Base-by-base conservation (phyloP, 2,329 filamentous ascomycete genomes). In the Aspergillus floridensis region DNA sequence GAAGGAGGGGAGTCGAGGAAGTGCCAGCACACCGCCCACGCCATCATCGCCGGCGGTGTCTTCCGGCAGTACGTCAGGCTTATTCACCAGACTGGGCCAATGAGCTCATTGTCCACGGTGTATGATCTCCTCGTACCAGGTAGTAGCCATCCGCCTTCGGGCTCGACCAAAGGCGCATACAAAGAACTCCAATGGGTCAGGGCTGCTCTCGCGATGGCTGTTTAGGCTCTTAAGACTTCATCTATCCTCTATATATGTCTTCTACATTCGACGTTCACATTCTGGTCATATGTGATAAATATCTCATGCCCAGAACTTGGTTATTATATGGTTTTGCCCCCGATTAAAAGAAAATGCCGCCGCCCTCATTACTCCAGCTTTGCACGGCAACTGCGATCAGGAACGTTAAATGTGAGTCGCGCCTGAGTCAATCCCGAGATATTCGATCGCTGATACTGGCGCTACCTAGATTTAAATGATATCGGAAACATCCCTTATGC, bases 401-500 rank as follows among this genome's bases (percentile, higher is more conserved):
- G 57, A 73, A 75, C 58, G 68, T 74, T 24, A 77, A 73, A 61
- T 65, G 75, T 77, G 64, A 63, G 73, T 63, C 53, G 19, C 38
- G 7, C n/a, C 16, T 22, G 14, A 35, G 32, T 46, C 26, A 21
- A 24, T 16, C 29, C 31, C 32, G 2, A 22, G 47, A 65, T 38
- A 31, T 21, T 55, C 24, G 16, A 6, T 47, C 26, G 7, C 51
- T 55, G 7, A 44, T 7, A 44, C 16, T 14, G 24, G 59, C 53
- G 48, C 59, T 35, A 49, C 26, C 56, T 22, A 83, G 80, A 79
- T 58, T 82, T 97, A 58, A 81, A 81, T 49, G 87, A 91, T 72
- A 80, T 97, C 49, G 91, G 90, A 65, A 83, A 87, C 58, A 79
- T 93, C 44, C 86, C 88, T 3, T 91, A 89, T 76, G 76, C 82